Conservation (phyloP, 2,329 filamentous ascomycete genomes). For the Neodidymelliopsis sp. region DNA sequence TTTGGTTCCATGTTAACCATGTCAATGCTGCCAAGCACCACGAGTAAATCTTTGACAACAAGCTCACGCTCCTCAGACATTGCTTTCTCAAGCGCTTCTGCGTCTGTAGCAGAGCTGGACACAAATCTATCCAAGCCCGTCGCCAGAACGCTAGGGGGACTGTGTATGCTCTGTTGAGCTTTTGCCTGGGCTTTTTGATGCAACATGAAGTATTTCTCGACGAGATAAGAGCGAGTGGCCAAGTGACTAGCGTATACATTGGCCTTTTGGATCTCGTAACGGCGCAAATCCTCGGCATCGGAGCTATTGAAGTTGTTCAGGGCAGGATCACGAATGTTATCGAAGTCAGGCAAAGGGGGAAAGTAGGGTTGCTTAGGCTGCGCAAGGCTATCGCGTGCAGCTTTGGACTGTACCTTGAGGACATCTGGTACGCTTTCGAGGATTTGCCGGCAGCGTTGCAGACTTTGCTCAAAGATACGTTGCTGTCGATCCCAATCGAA, state of each 20-base stretch:
- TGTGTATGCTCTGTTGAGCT: conserved; percentile 53
- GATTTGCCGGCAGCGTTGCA: conserved; percentile 73
- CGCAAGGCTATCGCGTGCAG: conserved; percentile 40
- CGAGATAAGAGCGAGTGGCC: conserved; percentile 81
- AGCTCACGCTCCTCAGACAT: conserved; percentile 79
- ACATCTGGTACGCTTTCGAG: conserved; percentile 73
- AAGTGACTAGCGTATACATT: conserved; percentile 87
- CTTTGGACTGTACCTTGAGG: conserved; percentile 64
- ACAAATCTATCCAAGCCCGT: conserved; percentile 43
- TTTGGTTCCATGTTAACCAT: conserved; percentile 85
- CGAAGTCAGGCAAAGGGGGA: conserved; percentile 48
- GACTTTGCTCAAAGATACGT: conserved; percentile 72
- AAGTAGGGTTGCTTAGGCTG: conserved; percentile 45
- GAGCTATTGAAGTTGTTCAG: conserved; percentile 31
- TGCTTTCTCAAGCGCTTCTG: conserved; percentile 63
- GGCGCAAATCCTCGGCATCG: conserved; percentile 49
- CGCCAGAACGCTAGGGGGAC: conserved; percentile 31
- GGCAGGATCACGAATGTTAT: conserved; percentile 37
- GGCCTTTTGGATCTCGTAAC: conserved; percentile 87
- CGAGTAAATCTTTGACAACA: conserved; percentile 81
- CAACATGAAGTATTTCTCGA: conserved; percentile 84
- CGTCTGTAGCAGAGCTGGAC: conserved; percentile 21
- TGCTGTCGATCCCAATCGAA: conserved; percentile 81
- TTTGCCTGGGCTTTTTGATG: conserved; percentile 66
- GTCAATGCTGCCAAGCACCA: conserved; percentile 77